Conservation (phyloP, 1,139 yeast genomes). For the Saccharomyces pastorianus region DNA sequence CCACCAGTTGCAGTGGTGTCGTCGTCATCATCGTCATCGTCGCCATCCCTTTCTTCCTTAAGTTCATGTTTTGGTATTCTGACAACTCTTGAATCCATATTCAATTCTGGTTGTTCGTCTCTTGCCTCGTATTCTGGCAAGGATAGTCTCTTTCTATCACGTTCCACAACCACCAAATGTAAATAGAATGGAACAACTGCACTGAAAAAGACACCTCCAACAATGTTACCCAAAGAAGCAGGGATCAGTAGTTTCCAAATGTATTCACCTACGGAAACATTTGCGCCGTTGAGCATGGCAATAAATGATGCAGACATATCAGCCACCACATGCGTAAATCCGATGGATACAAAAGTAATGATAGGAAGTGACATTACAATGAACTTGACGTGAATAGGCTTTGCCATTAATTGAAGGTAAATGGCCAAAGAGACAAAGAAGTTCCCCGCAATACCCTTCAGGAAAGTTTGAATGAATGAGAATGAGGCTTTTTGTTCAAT, state of each 20-base stretch:
- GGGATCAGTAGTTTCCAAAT: constrained; percentile 69
- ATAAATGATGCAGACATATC: constrained; percentile 63
- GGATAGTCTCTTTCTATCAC: constrained; percentile 50
- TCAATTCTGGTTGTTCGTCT: constrained; percentile 73
- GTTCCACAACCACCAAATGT: constrained; percentile 61
- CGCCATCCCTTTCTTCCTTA: constrained; percentile 5
- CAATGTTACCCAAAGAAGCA: constrained; percentile 58
- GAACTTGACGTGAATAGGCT: constrained; percentile 71
- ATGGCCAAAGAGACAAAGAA: constrained; percentile 68
- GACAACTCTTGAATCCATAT: constrained; percentile 69
- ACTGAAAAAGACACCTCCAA: constrained; percentile 64
- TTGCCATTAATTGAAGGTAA: constrained; percentile 66
- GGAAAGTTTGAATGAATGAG: constrained; percentile 49
- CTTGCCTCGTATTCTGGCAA: constrained; percentile 61
- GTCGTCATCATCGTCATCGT: constrained; percentile 4
- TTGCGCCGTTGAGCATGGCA: constrained; percentile 60
- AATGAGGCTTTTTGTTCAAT: constrained; percentile 41
- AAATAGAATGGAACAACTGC: constrained; percentile 57
- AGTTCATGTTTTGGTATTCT: constrained; percentile 30
- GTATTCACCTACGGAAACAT: constrained; percentile 51
- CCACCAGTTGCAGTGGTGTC: constrained; percentile 1
- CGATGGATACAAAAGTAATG: constrained; percentile 64
- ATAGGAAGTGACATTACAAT: constrained; percentile 56
- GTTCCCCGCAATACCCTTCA: constrained; percentile 67
- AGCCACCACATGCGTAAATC: constrained; percentile 74